Base-by-base conservation (phyloP, 176 grass and related monocot species). In the Oryza rufipogon region DNA sequence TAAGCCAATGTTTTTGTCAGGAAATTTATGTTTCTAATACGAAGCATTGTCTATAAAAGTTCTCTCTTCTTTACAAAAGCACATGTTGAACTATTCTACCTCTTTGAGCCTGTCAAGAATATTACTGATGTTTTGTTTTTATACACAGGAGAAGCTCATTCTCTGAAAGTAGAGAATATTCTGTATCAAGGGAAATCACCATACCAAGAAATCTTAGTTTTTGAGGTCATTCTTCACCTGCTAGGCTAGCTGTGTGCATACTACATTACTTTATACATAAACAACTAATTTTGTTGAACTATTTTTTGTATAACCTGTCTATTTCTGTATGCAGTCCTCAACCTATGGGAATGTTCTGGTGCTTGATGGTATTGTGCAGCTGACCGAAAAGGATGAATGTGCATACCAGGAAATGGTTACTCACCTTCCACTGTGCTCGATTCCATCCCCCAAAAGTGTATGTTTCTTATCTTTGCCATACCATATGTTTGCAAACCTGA, bases 341-440 rank as follows among this genome's bases (percentile, higher is more conserved):
- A 89, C 81, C 70, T 99, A 99, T 77, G 96, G 93, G 64, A 99
- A 94, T 78, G 93, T 99, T 45, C 93, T 99, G 78, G 96, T 92
- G 54, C 93, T 99, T 82, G 96, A 99, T 89, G 96, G 93, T 28
- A 99, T 99, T 84, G 90, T 99, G 20, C 97, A 99, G 79, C 81
- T 99, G 77, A 99, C 97, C 84, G 93, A 99, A 56, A 99, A 86
- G 81, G 97, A 99, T 76, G 97, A 99, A 92, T 99, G 97, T 77
- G 93, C 97, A 0, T 99, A 99, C 80, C 93, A 99, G 84, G 97
- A 99, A 87, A 96, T 99, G 97, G 94, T 99, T 67, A 89, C 91
- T 33, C 93, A 99, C 73, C 91, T 96, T 75, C 97, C 97, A 32
- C 91, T 99, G 1, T 99, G 97, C 79, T 99, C 97, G 34, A 92